Percentiles rank a stretch among this genome's conserved stretches.
Conservation (phyloP, 1,284 basidiomycete genomes). For the Moesziomyces aphidis region DNA sequence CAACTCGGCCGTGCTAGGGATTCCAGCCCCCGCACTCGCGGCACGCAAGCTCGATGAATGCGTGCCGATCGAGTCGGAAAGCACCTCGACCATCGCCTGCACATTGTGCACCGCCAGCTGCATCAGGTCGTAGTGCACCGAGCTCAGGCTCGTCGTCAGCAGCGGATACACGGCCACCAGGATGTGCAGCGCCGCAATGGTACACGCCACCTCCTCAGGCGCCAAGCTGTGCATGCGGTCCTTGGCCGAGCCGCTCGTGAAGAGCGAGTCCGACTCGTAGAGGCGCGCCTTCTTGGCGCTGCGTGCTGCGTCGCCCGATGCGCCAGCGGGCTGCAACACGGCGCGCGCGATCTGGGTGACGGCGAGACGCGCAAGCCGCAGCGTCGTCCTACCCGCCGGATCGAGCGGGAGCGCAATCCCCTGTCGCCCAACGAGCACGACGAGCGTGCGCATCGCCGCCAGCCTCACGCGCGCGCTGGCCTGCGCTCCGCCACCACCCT, state of each 20-base stretch:
- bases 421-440: conserved; percentile 22
- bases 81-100: conserved; percentile 43
- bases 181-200: conserved; percentile 29
- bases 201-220: conserved; percentile 23
- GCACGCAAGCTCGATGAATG: conserved; percentile 14
- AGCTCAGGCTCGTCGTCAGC: conserved; percentile 31
- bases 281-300: conserved; percentile 44
- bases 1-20: conserved; percentile 10
- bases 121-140: conserved; percentile 41
- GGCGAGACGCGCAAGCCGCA: conserved; percentile 46
- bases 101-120: conserved; percentile 29
- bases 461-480: conserved; percentile 22
- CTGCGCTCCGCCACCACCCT: conserved; percentile 8
- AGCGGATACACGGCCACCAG: conserved; percentile 32
- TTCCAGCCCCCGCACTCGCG: conserved; percentile 10
- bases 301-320: conserved; percentile 14
- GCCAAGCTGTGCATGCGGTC: conserved; percentile 35
- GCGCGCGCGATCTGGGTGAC: conserved; percentile 20
- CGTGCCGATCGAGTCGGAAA: conserved; percentile 29
- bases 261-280: conserved; percentile 55
- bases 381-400: conserved; percentile 37
- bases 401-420: conserved; percentile 43
- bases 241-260: conserved; percentile 22
- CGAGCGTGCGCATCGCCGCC: conserved; percentile 38
- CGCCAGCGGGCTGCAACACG: conserved; percentile 15